Percentiles rank a stretch among this genome's conserved stretches.
Conservation (phyloP, 73 alveolate species). For the Stentor roeselii region DNA sequence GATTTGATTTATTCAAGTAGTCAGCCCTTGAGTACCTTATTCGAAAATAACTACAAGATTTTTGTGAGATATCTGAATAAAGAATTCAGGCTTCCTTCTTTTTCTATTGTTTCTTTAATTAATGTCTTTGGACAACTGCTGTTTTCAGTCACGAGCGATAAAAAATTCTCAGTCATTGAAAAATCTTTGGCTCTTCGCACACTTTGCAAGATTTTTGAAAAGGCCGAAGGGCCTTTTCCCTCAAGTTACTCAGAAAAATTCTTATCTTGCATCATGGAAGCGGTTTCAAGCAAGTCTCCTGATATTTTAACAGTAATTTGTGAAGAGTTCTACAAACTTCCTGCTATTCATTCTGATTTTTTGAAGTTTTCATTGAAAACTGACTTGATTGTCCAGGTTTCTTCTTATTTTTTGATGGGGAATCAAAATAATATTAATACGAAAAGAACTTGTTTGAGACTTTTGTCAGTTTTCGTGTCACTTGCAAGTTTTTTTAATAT, state of each 20-base stretch:
- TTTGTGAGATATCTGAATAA: not conserved
- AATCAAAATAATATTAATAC: too few species aligned
- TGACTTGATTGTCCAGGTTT: too few species aligned
- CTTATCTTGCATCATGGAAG: not conserved
- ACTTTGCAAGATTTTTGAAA: not conserved
- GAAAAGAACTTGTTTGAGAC: too few species aligned
- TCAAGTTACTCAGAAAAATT: not conserved
- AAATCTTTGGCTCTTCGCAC: not conserved
- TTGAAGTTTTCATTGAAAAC: not conserved
- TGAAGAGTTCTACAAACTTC: not conserved
- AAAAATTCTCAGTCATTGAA: not conserved
- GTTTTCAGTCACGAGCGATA: not conserved
- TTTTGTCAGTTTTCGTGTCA: too few species aligned
- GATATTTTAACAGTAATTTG: not conserved
- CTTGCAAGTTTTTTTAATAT: too few species aligned
- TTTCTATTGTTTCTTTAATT: not conserved
- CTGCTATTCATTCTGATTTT: not conserved
- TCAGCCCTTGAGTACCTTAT: not conserved
- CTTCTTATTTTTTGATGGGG: too few species aligned
- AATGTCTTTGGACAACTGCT: not conserved
- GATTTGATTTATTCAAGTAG: not conserved
- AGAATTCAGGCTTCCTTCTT: not conserved
- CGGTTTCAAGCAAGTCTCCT: not conserved
- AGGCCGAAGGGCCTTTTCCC: not conserved
- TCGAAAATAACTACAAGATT: not conserved